These are phyloP conservation scores for Aspergillus carbonarius DNA, from an alignment of 2,329 filamentous ascomycete genomes.

Conservation along the genomic window DNA sequence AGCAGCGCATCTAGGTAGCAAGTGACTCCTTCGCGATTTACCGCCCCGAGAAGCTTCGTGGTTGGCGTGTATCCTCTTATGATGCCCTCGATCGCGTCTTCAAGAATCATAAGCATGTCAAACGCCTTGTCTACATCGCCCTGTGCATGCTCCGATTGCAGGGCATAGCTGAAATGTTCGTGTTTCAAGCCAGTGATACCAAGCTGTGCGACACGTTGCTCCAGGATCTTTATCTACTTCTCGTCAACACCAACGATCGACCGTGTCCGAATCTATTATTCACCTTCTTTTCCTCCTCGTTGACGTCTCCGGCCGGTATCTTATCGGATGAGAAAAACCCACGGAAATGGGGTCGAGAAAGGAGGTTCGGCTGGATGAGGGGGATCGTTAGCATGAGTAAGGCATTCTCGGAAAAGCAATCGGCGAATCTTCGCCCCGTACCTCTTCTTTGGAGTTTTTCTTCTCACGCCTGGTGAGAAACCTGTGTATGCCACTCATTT, in stretches of 20 bases:
- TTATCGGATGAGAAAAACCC: slow-evolving; percentile 34
- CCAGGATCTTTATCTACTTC: slow-evolving; percentile 52
- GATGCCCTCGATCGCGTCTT: slow-evolving; percentile 77
- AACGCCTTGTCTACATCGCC: slow-evolving; percentile 73
- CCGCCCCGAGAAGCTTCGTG: slow-evolving; percentile 74
- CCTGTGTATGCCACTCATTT: slow-evolving; percentile 44
- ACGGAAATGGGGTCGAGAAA: slow-evolving; percentile 28
- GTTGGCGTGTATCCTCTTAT: slow-evolving; percentile 72
- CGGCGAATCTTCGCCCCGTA: slow-evolving; percentile 11
- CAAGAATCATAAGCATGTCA: slow-evolving; percentile 72
- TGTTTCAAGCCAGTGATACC: slow-evolving; percentile 59
- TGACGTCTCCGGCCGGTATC: slow-evolving; percentile 17
- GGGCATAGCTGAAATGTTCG: slow-evolving; percentile 62
- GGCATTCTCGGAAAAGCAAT: background rate
- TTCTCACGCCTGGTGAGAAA: slow-evolving; percentile 43
- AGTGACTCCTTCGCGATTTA: slow-evolving; percentile 83
- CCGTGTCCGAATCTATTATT: background rate
- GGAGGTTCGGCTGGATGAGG: slow-evolving; percentile 21
- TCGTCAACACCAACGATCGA: slow-evolving; percentile 12
- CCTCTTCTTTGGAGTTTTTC: slow-evolving; percentile 36
- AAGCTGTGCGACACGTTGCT: slow-evolving; percentile 51
- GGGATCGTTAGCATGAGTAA: slow-evolving; percentile 13
- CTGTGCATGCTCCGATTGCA: slow-evolving; percentile 62
- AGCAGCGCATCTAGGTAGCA: slow-evolving; percentile 90
- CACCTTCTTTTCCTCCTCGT: slow-evolving; percentile 39